Evolutionary conservation across 345 rosid species (phyloP).

Genomic region (Populus tremula): DNA sequence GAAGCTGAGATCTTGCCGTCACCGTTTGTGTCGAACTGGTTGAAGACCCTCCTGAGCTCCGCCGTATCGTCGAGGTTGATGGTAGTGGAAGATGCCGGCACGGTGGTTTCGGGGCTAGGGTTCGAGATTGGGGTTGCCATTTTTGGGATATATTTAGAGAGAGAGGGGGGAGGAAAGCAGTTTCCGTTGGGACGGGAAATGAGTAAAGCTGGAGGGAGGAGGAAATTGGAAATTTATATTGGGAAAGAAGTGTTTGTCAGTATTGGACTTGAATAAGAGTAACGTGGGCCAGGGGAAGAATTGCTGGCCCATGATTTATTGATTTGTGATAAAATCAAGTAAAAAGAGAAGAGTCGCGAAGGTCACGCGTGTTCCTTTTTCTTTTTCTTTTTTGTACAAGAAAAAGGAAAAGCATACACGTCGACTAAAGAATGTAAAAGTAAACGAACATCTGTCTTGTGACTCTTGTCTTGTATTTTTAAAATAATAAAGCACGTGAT

Average conservation of each 20-base stretch:
- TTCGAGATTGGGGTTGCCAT: neutral
- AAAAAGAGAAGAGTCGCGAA: too few relatives aligned
- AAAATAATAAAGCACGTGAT: too few relatives aligned
- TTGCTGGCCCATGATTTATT: too few relatives aligned
- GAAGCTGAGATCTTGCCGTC: slow-evolving; percentile 82
- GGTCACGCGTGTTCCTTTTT: neutral
- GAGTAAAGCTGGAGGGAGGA: neutral
- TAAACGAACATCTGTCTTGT: too few relatives aligned
- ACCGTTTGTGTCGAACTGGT: slow-evolving; percentile 75
- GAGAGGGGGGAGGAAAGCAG: neutral
- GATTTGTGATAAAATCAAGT: too few relatives aligned
- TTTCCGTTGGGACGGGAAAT: neutral
- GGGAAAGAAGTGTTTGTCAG: neutral
- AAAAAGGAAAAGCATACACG: neutral
- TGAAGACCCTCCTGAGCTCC: slow-evolving; percentile 60
- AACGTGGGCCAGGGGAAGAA: too few relatives aligned
- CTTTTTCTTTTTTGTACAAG: neutral
- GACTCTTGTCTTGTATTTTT: too few relatives aligned
- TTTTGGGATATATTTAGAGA: neutral
- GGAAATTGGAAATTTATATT: neutral
- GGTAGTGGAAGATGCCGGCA: neutral
- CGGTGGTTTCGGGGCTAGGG: neutral
- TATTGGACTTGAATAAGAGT: too few relatives aligned
- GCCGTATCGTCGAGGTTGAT: slow-evolving; percentile 13
- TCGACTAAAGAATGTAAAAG: neutral